Conservation (phyloP, 2,329 filamentous ascomycete species). For the Neopestalotiopsis clavispora region DNA sequence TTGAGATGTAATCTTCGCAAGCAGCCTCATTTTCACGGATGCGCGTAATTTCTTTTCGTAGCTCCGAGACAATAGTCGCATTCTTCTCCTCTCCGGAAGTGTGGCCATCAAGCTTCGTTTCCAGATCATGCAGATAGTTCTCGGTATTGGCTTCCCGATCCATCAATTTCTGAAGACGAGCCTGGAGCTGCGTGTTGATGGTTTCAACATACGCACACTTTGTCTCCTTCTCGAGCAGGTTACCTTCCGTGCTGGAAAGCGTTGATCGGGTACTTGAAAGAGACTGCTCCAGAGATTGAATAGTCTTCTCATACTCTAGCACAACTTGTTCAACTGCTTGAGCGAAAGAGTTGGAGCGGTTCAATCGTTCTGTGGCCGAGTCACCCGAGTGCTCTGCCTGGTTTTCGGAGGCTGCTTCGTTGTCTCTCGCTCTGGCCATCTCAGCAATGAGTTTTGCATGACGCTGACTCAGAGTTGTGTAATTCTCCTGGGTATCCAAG, state of each 20-base stretch:
- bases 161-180: constrained; percentile 88
- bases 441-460: constrained; percentile 96
- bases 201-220: constrained; percentile 93
- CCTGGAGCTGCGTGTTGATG: constrained; percentile 86
- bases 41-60: constrained; percentile 89
- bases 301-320: constrained; percentile 97
- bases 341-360: constrained; percentile 94
- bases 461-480: constrained; percentile 85
- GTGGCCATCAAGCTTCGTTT: constrained; percentile 87
- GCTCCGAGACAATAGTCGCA: constrained; percentile 79
- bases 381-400: constrained; percentile 72
- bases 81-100: constrained; percentile 94
- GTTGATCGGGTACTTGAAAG: constrained; percentile 86
- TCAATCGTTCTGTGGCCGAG: constrained; percentile 83
- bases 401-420: constrained; percentile 63
- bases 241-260: constrained; percentile 83
- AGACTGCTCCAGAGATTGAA: constrained; percentile 89
- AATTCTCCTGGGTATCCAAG: constrained; percentile 92
- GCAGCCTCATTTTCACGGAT: constrained; percentile 88
- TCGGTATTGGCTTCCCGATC: constrained; percentile 93
- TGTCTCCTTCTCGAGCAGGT: constrained; percentile 88
- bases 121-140: constrained; percentile 89
- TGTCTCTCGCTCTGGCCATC: constrained; percentile 83
- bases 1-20: constrained; percentile 96
- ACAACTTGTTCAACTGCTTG: constrained; percentile 96